These are phyloP conservation scores for Metschnikowia picachoensis DNA, from an alignment of 805 yeast species.

Conservation along the genomic window DNA sequence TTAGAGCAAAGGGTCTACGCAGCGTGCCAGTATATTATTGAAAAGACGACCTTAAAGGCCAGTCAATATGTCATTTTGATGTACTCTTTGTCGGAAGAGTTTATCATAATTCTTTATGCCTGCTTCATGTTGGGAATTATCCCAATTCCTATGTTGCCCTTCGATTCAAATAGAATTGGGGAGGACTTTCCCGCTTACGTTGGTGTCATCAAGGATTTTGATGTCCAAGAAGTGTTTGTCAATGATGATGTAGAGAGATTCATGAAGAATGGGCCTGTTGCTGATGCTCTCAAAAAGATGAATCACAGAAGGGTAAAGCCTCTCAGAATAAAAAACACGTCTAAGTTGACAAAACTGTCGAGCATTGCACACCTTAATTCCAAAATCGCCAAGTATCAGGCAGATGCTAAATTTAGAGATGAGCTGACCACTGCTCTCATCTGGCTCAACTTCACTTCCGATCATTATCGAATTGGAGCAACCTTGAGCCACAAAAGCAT, in stretches of 20 bases:
- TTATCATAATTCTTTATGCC: conserved; percentile 76
- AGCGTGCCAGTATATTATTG: conserved; percentile 65
- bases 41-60: conserved; percentile 56
- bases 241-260: conserved; percentile 71
- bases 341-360: conserved; percentile 47
- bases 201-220: conserved; percentile 64
- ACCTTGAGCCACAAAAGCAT: conserved; percentile 58
- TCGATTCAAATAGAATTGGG: conserved; percentile 59
- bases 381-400: conserved; percentile 42
- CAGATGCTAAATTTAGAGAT: conserved; percentile 35
- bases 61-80: conserved; percentile 77
- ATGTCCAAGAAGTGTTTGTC: conserved; percentile 67
- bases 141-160: conserved; percentile 71
- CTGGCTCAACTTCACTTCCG: conserved; percentile 70
- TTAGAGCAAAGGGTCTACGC: conserved; percentile 76
- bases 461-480: conserved; percentile 60
- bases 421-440: conserved; percentile 51
- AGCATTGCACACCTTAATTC: conserved; percentile 40
- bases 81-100: conserved; percentile 87
- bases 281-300: conserved; percentile 52
- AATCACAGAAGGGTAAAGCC: conserved; percentile 29
- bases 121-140: conserved; percentile 78
- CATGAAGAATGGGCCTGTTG: conserved; percentile 63
- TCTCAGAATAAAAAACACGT: conserved; percentile 63
- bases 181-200: conserved; percentile 72